Conservation (phyloP, 176 grass and related monocot genomes). For the bread wheat (Triticum aestivum) region IWGSC_CS_RefSeq_v2.1 NC_057803.1:534879434-534879933, state of each 20-base stretch:
- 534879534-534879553: conserved; percentile 98
- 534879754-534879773: background rate
- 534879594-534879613: conserved; percentile 99
- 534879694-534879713: background rate
- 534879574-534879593: conserved; percentile 80
- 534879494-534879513: conserved; percentile 94
- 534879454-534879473: conserved; percentile 93
- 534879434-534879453: conserved; percentile 90
- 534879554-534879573: conserved; percentile 94
- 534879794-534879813: background rate
- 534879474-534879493: conserved; percentile 82
- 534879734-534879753: background rate
- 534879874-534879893: too few species aligned
- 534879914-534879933: too few species aligned
- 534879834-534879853: too few species aligned
- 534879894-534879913: too few species aligned
- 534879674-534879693: background rate
- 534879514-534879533: conserved; percentile 92
- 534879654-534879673: conserved; percentile 4
- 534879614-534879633: conserved; percentile 80
- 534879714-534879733: conserved; percentile 8
- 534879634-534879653: conserved; percentile 52
- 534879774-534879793: background rate
- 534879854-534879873: too few species aligned
- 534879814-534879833: background rate